Percentiles rank a stretch among this genome's conserved stretches.
Evolutionary conservation across 371 early-diverging fungal species (phyloP).

Genomic region (Saksenaea vasiformis): DNA sequence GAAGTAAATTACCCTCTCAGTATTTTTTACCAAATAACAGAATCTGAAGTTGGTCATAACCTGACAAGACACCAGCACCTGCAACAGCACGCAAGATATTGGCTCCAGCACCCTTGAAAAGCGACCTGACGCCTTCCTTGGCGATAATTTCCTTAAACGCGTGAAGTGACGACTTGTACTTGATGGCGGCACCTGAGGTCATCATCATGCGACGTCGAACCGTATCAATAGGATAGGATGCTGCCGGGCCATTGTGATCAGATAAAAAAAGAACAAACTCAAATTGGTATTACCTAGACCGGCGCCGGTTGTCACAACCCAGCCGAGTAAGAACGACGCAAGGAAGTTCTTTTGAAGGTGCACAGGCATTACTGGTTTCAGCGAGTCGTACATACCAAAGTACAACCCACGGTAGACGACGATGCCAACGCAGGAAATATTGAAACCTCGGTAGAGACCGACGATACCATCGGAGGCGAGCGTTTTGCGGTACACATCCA

Average conservation of each 20-base stretch:
- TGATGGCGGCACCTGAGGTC: constrained; percentile 75
- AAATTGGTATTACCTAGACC: constrained; percentile 41
- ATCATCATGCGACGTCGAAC: constrained; percentile 85
- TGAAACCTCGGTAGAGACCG: constrained; percentile 82
- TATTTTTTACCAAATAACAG: constrained; percentile 55
- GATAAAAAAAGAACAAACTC: not conserved
- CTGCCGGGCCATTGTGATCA: constrained; percentile 14
- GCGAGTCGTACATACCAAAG: constrained; percentile 78
- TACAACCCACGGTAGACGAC: constrained; percentile 78
- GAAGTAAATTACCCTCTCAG: not conserved
- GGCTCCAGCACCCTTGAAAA: constrained; percentile 84
- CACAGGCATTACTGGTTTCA: constrained; percentile 67
- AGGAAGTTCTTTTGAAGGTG: constrained; percentile 53
- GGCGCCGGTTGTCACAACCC: constrained; percentile 70
- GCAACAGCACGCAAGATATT: constrained; percentile 82
- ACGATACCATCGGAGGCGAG: constrained; percentile 64
- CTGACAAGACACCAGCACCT: constrained; percentile 75
- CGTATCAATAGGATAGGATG: constrained; percentile 80
- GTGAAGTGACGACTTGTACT: constrained; percentile 72
- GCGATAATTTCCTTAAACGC: constrained; percentile 69
- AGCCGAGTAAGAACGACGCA: constrained; percentile 66
- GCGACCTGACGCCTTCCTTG: constrained; percentile 73
- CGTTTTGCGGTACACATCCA: constrained; percentile 73
- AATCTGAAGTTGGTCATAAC: constrained; percentile 65
- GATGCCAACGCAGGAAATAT: constrained; percentile 72